Conservation (phyloP, 345 rosid species). For the Mallotus nudiflorus region DNA sequence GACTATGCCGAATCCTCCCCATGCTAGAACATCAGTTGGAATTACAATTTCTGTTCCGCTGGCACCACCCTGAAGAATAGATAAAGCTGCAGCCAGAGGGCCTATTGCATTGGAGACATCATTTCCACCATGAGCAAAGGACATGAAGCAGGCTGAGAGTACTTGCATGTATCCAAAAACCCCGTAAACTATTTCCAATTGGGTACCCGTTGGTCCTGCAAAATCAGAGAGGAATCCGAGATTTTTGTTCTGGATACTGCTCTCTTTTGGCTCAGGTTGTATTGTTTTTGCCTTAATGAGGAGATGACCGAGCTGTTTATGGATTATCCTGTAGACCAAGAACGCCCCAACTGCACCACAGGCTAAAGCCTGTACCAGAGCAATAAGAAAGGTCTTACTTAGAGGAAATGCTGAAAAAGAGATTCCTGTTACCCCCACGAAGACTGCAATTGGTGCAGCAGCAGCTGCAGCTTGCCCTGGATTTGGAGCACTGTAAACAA, state of each 20-base stretch:
- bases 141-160: conserved; percentile 98
- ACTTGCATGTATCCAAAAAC: conserved; percentile 95
- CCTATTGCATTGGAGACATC: conserved; percentile 97
- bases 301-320: conserved; percentile 84
- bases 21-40: conserved; percentile 81
- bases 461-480: conserved; percentile 94
- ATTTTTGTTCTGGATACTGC: conserved; percentile 35
- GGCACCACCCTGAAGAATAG: conserved; percentile 76
- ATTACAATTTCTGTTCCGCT: conserved; percentile 64
- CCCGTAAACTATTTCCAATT: conserved; percentile 83
- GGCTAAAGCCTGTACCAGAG: conserved; percentile 70
- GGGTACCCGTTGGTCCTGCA: conserved; percentile 91
- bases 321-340: conserved; percentile 59
- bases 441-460: conserved; percentile 80
- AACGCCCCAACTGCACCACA: conserved; percentile 84
- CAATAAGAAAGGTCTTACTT: conserved; percentile 58
- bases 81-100: conserved; percentile 84
- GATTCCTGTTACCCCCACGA: conserved; percentile 73
- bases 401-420: conserved; percentile 90
- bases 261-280: conserved; percentile 38
- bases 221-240: conserved; percentile 82
- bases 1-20: conserved; percentile 98
- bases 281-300: conserved; percentile 49
- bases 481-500: conserved; percentile 95
- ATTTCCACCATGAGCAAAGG: conserved; percentile 94